A percentile compares a stretch with the other conserved stretches of the same genome.
phyloP scores from a whole-genome alignment of 768 basidiomycete genomes.

The Calocybe gangraenosa region DNA sequence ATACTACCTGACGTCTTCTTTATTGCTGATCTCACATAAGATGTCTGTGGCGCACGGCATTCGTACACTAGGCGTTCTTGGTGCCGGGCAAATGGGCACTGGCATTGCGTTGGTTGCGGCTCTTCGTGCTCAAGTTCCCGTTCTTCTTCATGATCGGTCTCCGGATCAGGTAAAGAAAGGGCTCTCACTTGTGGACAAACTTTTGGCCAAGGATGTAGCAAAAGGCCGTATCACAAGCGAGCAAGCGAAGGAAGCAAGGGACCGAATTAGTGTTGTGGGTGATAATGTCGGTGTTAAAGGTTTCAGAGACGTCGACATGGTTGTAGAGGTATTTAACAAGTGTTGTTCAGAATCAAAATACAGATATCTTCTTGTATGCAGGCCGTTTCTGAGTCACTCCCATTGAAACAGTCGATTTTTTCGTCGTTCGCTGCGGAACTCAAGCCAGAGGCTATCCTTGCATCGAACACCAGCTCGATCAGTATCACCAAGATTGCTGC shows the following conservation, averaged over 20 bases:
- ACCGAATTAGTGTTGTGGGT: constrained; percentile 59
- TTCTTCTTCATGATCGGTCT: constrained; percentile 82
- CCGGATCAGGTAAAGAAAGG: constrained; percentile 70
- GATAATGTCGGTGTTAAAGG: constrained; percentile 44
- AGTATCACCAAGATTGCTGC: constrained; percentile 93
- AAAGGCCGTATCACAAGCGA: constrained; percentile 72
- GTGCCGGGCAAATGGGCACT: constrained; percentile 86
- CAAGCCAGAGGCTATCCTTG: constrained; percentile 73
- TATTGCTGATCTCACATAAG: too few species aligned
- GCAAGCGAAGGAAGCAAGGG: constrained; percentile 71
- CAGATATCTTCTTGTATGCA: constrained; percentile 21
- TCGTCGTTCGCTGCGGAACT: constrained; percentile 61
- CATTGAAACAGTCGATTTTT: constrained; percentile 79
- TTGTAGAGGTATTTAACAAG: constrained; percentile 67
- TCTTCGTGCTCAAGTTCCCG: constrained; percentile 79
- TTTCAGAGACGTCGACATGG: constrained; percentile 82
- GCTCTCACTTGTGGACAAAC: constrained; percentile 68
- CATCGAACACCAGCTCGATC: constrained; percentile 92
- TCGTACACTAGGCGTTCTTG: constrained; percentile 70
- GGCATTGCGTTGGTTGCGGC: constrained; percentile 90
- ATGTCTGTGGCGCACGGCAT: constrained; percentile 72
- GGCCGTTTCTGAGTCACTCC: constrained; percentile 85
- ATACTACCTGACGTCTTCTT: too few species aligned
- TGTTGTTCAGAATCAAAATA: not conserved
- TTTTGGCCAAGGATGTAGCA: constrained; percentile 83